Percentiles rank a stretch among this genome's conserved stretches.
Conservation (phyloP, 805 yeast species). For the Kuraishia borneana region DNA sequence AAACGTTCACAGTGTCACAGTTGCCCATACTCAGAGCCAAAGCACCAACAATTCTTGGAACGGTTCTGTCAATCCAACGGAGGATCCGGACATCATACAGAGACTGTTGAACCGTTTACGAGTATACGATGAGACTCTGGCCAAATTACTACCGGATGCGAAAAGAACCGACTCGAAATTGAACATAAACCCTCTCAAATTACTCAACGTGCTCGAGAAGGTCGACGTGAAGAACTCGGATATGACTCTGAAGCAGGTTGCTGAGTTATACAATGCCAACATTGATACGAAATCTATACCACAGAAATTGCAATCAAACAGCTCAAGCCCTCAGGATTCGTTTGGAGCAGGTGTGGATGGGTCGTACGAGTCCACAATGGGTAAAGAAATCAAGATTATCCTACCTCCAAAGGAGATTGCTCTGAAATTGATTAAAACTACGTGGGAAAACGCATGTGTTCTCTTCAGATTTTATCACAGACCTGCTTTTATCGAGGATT, state of each 20-base stretch:
- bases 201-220: slow-evolving; percentile 14
- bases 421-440: slow-evolving; percentile 54
- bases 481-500: slow-evolving; percentile 64
- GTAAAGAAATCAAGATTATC: slow-evolving; percentile 49
- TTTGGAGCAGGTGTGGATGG: slow-evolving; percentile 21
- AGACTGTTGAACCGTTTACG: slow-evolving; percentile 18
- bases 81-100: slow-evolving; percentile 16
- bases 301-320: slow-evolving; percentile 1
- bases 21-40: not conserved
- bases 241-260: not conserved
- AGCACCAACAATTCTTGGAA: slow-evolving; percentile 1
- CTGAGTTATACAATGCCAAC: not conserved
- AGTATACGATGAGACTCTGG: slow-evolving; percentile 20
- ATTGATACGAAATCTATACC: not conserved
- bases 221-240: not conserved
- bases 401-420: slow-evolving; percentile 73
- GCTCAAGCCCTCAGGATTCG: slow-evolving; percentile 1
- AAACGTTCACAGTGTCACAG: not conserved
- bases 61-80: slow-evolving; percentile 13
- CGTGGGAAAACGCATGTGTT: slow-evolving; percentile 83
- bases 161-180: slow-evolving; percentile 18
- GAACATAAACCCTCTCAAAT: slow-evolving; percentile 20
- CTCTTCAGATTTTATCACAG: slow-evolving; percentile 78
- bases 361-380: slow-evolving; percentile 23
- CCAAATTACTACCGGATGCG: slow-evolving; percentile 18